Evolutionary conservation across 1,139 yeast species (phyloP).

Genomic region (Tardiomyces depauwii): DNA sequence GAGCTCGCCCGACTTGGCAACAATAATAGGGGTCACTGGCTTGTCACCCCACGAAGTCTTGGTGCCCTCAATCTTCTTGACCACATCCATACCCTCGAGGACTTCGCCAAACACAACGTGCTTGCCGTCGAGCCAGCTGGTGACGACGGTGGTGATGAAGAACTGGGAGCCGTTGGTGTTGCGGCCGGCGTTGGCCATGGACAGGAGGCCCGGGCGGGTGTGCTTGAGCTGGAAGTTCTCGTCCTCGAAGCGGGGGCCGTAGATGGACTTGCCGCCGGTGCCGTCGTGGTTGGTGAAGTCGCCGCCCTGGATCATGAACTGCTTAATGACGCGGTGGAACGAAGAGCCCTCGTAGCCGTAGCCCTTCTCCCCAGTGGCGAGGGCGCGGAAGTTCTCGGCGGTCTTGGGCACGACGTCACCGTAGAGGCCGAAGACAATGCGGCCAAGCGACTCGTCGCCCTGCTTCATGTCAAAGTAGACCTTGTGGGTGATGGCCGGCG

Average conservation of each 20-base stretch:
- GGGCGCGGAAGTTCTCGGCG: constrained; percentile 62
- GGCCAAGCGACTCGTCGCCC: constrained; percentile 60
- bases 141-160: constrained; percentile 85
- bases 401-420: constrained; percentile 90
- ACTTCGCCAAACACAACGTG: constrained; percentile 97
- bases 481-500: constrained; percentile 40
- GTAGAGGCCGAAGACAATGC: constrained; percentile 69
- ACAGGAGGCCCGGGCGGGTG: constrained; percentile 67
- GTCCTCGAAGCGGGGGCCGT: constrained; percentile 79
- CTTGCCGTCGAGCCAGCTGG: constrained; percentile 88
- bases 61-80: constrained; percentile 61
- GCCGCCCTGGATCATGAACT: constrained; percentile 97
- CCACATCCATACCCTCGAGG: constrained; percentile 72
- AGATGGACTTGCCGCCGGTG: constrained; percentile 92
- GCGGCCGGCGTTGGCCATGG: constrained; percentile 96
- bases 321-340: constrained; percentile 91
- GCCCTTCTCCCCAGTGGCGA: constrained; percentile 72
- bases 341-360: constrained; percentile 72
- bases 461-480: constrained; percentile 82
- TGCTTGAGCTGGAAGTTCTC: constrained; percentile 80
- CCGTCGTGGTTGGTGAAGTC: constrained; percentile 90
- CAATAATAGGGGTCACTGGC: constrained; percentile 56
- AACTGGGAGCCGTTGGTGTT: constrained; percentile 95
- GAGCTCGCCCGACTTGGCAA: constrained; percentile 74
- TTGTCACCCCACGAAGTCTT: constrained; percentile 66